These are phyloP conservation scores for Russula sp. DNA, from an alignment of 768 basidiomycete genomes.

Conservation along the genomic window DNA sequence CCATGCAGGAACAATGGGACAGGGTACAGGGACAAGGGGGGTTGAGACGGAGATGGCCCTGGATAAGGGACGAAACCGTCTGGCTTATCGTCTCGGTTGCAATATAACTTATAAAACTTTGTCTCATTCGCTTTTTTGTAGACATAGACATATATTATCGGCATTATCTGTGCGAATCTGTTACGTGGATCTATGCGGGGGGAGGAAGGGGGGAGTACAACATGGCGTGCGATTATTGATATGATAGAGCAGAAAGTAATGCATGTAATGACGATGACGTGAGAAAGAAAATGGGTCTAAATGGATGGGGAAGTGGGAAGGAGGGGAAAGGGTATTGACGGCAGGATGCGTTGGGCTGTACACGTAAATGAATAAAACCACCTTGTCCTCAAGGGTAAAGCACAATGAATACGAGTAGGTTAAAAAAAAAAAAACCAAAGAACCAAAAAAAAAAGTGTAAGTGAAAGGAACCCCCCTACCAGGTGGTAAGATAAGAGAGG, in stretches of 20 bases:
- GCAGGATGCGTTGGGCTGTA: not conserved
- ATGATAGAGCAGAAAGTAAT: slow-evolving; percentile 3
- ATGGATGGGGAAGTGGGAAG: not conserved
- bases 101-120: no score
- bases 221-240: slow-evolving; percentile 3
- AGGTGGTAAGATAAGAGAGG: no score
- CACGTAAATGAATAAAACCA: slow-evolving; percentile 9
- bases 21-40: not conserved
- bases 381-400: not conserved
- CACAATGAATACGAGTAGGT: not conserved
- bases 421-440: not conserved
- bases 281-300: not conserved
- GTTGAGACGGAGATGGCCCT: slow-evolving; percentile 1
- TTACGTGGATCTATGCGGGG: slow-evolving; percentile 16
- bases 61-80: not conserved
- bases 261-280: not conserved
- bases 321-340: not conserved
- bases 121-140: no score
- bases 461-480: no score
- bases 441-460: not conserved
- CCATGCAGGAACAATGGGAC: not conserved
- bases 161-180: not conserved
- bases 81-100: no score
- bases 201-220: not conserved
- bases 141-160: not conserved